A percentile compares a stretch with the other conserved stretches of the same genome.
Evolutionary conservation across 2,329 filamentous ascomycete species (phyloP).

Genomic region (Helminthosporium solani): DNA sequence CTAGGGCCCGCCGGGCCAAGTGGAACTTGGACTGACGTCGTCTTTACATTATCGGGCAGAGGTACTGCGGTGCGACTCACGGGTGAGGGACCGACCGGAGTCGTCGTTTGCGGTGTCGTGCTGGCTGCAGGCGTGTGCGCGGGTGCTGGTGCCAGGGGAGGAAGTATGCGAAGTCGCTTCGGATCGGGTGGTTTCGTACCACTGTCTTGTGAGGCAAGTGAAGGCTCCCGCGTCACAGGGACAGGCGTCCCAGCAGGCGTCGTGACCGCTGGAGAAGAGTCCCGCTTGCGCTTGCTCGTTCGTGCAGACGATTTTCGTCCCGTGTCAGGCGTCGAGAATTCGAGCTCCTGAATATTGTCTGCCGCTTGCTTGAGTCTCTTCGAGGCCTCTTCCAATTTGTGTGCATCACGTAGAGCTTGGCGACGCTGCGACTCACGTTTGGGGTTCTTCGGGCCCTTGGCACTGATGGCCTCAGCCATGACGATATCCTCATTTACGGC

Average conservation of each 20-base stretch:
- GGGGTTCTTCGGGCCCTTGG: constrained; percentile 73
- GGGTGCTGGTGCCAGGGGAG: constrained; percentile 14
- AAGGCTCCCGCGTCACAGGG: constrained; percentile 22
- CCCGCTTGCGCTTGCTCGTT: constrained; percentile 58
- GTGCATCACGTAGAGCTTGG: constrained; percentile 49
- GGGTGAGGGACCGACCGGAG: constrained; percentile 18
- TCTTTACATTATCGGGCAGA: constrained; percentile 18
- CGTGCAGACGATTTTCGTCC: constrained; percentile 25
- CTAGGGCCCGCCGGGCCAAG: constrained; percentile 47
- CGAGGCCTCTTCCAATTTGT: constrained; percentile 39
- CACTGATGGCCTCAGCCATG: constrained; percentile 71
- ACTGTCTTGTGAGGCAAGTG: constrained; percentile 30
- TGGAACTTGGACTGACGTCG: constrained; percentile 41
- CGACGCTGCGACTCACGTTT: constrained; percentile 57
- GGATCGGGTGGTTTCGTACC: constrained; percentile 26
- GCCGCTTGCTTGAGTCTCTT: constrained; percentile 38
- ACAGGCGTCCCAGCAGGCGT: constrained; percentile 10
- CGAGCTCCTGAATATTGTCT: constrained; percentile 36
- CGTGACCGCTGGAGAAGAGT: constrained; percentile 44
- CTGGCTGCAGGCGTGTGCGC: constrained; percentile 8
- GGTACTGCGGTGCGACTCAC: constrained; percentile 13
- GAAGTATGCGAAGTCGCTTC: constrained; percentile 26
- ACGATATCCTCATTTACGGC: not conserved
- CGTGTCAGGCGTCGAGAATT: constrained; percentile 24
- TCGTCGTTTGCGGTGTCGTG: constrained; percentile 13